Conservation (phyloP, 352 stramenopile genomes). For the Pythium insidiosum region DNA sequence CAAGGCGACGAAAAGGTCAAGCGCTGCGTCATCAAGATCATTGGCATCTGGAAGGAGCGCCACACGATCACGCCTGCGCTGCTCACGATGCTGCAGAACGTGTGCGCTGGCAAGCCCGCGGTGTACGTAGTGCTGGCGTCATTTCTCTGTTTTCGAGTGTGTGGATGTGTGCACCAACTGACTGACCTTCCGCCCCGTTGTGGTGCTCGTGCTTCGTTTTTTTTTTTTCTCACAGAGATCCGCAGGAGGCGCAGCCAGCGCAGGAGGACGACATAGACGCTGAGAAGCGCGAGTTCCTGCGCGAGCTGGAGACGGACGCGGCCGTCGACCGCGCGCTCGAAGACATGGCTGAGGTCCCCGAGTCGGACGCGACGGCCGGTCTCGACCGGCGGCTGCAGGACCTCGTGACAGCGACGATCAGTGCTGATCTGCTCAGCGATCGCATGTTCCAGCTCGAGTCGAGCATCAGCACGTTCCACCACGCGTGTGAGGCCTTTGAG, state of each 20-base stretch:
- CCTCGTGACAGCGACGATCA: constrained; percentile 75
- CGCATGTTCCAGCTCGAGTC: constrained; percentile 86
- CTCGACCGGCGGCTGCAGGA: constrained; percentile 50
- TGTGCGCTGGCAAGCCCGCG: constrained; percentile 58
- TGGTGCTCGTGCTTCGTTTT: background rate
- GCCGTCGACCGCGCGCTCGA: constrained; percentile 43
- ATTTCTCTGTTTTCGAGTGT: background rate
- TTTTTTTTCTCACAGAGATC: background rate
- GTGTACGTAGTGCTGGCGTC: constrained; percentile 26
- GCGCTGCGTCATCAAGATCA: constrained; percentile 79
- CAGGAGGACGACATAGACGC: constrained; percentile 9
- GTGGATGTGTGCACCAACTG: too few relatives aligned
- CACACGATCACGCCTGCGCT: constrained; percentile 40
- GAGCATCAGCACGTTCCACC: constrained; percentile 63
- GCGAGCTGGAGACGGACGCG: constrained; percentile 27
- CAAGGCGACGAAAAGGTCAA: constrained; percentile 75
- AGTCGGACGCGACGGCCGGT: constrained; percentile 37
- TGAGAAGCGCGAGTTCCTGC: constrained; percentile 19
- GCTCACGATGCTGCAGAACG: constrained; percentile 61
- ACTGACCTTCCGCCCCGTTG: too few relatives aligned
- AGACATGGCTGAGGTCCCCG: constrained; percentile 54
- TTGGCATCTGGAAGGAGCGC: constrained; percentile 81
- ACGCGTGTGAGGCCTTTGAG: constrained; percentile 42
- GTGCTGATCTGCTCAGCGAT: constrained; percentile 77
- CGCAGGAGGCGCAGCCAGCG: background rate